These are phyloP conservation scores for Daldinia vernicosa DNA, from an alignment of 495 filamentous ascomycete genomes.

Conservation along the genomic window DNA sequence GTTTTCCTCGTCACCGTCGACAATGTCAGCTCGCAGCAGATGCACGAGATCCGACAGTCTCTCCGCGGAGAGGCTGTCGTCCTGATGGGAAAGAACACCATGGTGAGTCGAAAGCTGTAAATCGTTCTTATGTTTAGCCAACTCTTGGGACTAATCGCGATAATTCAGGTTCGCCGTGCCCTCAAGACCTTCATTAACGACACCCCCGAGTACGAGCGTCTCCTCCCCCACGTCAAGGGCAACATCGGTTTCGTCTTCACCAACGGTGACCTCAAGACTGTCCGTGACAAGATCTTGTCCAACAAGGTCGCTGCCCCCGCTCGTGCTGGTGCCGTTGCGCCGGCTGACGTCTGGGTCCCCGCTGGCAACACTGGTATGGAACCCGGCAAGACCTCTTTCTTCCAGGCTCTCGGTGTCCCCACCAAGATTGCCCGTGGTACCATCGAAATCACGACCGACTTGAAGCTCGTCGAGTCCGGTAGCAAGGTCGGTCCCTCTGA, in stretches of 20 bases:
- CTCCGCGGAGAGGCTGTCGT: constrained; percentile 91
- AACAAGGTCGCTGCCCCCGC: constrained; percentile 98
- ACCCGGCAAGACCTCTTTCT: constrained; percentile 99
- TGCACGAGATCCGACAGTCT: constrained; percentile 97
- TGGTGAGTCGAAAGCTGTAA: constrained; percentile 62
- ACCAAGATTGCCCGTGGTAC: constrained; percentile 99
- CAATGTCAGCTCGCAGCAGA: constrained; percentile 99
- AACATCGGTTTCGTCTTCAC: constrained; percentile 99
- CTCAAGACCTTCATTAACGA: constrained; percentile 94
- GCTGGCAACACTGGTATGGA: constrained; percentile 99
- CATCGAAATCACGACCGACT: constrained; percentile 98
- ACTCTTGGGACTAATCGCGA: not conserved
- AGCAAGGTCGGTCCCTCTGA: constrained; percentile 97
- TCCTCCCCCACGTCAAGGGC: constrained; percentile 93
- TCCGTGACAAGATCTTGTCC: constrained; percentile 90
- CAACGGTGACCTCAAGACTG: constrained; percentile 90
- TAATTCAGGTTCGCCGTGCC: constrained; percentile 84
- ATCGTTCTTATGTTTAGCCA: not conserved
- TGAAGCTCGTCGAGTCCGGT: constrained; percentile 95
- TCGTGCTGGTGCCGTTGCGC: constrained; percentile 94
- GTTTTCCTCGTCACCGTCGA: constrained; percentile 98
- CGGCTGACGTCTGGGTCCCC: constrained; percentile 87
- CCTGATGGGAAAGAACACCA: constrained; percentile 99
- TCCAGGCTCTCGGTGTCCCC: constrained; percentile 99
- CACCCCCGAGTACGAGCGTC: constrained; percentile 94